phyloP scores from a whole-genome alignment of 2,329 filamentous ascomycete species.

The Aspergillus quadrilineatus region DNA sequence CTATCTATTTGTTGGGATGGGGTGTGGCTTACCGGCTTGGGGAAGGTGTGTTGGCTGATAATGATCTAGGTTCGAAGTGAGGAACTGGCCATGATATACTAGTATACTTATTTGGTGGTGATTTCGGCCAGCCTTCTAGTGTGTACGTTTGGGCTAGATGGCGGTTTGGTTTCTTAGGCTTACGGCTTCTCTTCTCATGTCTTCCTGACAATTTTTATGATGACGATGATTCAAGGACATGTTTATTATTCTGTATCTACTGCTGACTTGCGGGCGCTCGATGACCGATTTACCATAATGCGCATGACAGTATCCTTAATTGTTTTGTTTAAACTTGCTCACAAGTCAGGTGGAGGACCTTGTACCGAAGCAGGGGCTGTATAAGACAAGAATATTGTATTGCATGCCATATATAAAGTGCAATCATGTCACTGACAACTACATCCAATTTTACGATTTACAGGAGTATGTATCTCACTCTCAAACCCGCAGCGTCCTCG shows the following conservation, averaged over 20 bases:
- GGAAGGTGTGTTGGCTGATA: conserved; percentile 40
- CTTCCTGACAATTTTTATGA: neutral
- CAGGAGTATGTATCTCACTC: conserved; percentile 37
- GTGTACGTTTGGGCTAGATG: neutral
- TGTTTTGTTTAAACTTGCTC: too few relatives aligned
- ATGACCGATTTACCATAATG: too few relatives aligned
- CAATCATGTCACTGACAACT: neutral
- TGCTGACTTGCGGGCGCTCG: too few relatives aligned
- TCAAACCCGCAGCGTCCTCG: conserved; percentile 43
- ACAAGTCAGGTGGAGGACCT: too few relatives aligned
- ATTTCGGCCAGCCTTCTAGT: neutral
- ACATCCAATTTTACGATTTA: neutral
- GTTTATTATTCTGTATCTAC: too few relatives aligned
- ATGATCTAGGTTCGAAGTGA: neutral
- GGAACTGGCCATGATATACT: too few relatives aligned
- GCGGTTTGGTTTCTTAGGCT: conserved; percentile 1
- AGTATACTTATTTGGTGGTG: neutral
- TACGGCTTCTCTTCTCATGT: neutral
- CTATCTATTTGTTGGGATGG: conserved; percentile 70
- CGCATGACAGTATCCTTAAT: too few relatives aligned
- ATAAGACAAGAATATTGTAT: neutral
- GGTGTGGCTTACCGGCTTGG: conserved; percentile 65
- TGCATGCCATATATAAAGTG: neutral
- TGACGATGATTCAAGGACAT: too few relatives aligned
- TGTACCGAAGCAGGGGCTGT: too few relatives aligned